These are phyloP conservation scores for Citrus inodora DNA, from an alignment of 345 rosid species.

Conservation along the genomic window DNA sequence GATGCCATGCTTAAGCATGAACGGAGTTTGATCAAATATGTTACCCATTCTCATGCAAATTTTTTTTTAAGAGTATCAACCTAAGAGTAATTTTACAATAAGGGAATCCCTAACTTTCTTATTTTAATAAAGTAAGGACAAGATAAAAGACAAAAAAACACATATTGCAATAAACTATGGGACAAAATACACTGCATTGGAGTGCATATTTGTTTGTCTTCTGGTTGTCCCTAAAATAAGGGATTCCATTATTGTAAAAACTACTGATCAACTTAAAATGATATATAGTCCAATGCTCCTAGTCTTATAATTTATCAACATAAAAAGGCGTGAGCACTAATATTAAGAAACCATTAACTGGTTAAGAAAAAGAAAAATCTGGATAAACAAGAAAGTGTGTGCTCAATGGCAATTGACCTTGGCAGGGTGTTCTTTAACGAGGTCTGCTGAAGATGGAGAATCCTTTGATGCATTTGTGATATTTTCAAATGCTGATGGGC, in stretches of 20 bases:
- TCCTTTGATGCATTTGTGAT: constrained; percentile 17
- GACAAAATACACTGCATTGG: too few species aligned
- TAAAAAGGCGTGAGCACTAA: neutral
- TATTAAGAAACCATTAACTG: neutral
- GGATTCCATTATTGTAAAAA: too few species aligned
- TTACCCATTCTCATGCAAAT: neutral
- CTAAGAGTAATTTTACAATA: too few species aligned
- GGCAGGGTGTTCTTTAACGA: constrained; percentile 29
- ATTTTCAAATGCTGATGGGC: constrained; percentile 27
- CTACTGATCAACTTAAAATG: neutral
- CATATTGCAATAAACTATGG: too few species aligned
- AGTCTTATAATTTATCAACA: neutral
- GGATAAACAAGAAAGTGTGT: constrained; percentile 2
- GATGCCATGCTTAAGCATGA: neutral
- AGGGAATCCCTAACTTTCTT: too few species aligned
- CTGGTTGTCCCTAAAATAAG: too few species aligned
- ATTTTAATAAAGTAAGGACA: too few species aligned
- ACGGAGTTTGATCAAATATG: neutral
- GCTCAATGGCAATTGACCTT: constrained; percentile 46
- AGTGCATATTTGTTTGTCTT: too few species aligned
- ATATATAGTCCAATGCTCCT: neutral
- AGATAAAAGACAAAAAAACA: too few species aligned
- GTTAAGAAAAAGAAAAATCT: neutral
- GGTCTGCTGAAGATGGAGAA: constrained; percentile 29
- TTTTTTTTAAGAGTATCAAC: neutral